Base-by-base conservation (phyloP, 257 asterid genomes). In the Fraxinus excelsior region DNA sequence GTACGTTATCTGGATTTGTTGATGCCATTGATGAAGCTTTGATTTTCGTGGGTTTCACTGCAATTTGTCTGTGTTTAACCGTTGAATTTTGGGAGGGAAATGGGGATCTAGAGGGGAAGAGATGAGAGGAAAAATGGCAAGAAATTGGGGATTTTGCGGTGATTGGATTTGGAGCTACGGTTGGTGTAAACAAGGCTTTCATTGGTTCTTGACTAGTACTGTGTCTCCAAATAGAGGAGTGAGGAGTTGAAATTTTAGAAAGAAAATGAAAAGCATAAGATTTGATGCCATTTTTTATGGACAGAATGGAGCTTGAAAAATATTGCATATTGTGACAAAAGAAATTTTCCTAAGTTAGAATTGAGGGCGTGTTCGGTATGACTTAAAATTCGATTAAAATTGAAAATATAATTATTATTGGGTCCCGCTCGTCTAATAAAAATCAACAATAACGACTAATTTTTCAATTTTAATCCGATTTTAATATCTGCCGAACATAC, bases 11-110 rank as follows among this genome's bases (percentile, higher is more conserved):
- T 60, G 89, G 76, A 13, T 83, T 78, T 37, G 91, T 25, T 40
- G 96, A 82, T 53, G 91, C 90, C 96, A 90, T 92, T 76, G 90
- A 80, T 71, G 93, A 81, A 21, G 80, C 85, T 80, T 72, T 83
- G n/a, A 73, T 62, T 72, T 35, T 69, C 34, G 80, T 64, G 37
- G 83, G 49, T 58, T 74, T 73, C 40, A 65, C 7, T 18, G 84
- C 42, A 21, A 14, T 32, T 78, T 77, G 70, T 72, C 34, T 70
- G 58, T 64, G 72, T 44, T 2, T 83, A 18, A 26, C 66, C 44
- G 42, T 25, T 1, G 85, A 72, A 23, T 23, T 69, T 21, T 31
- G 78, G 78, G 67, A 84, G 75, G 83, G 82, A 31, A 81, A 80
- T 11, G 82, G 87, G 78, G 49, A 62, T 49, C 46, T 78, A 35